Base-by-base conservation (phyloP, 2,329 filamentous ascomycete species). In the Waltergamsia citrina region DNA sequence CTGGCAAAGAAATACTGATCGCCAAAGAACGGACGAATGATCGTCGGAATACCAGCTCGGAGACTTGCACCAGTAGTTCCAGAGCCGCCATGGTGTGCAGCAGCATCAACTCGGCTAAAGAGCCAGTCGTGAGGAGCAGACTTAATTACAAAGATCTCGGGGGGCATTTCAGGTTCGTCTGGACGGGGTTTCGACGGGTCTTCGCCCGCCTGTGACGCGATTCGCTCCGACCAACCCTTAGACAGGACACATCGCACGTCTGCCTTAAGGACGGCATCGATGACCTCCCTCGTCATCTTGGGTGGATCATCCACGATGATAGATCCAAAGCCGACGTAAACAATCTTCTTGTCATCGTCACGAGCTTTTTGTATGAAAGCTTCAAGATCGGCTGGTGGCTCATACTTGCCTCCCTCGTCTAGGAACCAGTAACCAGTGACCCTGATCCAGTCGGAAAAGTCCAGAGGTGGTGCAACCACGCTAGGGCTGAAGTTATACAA, bases 351-450 rank as follows among this genome's bases (percentile, higher is more conserved):
- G 12, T 70, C 69, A 48, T 98, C 90, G 5, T 63, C 64, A 4
- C 85, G 74, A 4, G 92, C 90, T 47, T 81, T 77, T n/a, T 72
- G 59, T 51, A 98, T 96, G 49, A 98, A 98, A 4, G 74, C 73
- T 4, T 68, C 62, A 6, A 98, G 71, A 32, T 90, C 86, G 19
- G 69, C 56, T 0, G 88, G 83, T 2, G 92, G 87, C 29, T 71
- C 68, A 69, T 80, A 96, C 18, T 67, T 62, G 26, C 30, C 36
- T 4, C 65, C 71, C 55, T 95, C 90, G 44, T 94, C 82, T 32
- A 98, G 62, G 57, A 98, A 96, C 92, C 92, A 98, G 60, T 98
- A 96, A 0, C 92, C 92, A 0, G 92, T 96, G 7, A 96, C 85
- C 28, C 86, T 78, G 53, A 98, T 92, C 92, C 92, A 98, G 56